phyloP scores from a whole-genome alignment of 2,329 filamentous ascomycete species.

The Calonectria ilicicola region DNA sequence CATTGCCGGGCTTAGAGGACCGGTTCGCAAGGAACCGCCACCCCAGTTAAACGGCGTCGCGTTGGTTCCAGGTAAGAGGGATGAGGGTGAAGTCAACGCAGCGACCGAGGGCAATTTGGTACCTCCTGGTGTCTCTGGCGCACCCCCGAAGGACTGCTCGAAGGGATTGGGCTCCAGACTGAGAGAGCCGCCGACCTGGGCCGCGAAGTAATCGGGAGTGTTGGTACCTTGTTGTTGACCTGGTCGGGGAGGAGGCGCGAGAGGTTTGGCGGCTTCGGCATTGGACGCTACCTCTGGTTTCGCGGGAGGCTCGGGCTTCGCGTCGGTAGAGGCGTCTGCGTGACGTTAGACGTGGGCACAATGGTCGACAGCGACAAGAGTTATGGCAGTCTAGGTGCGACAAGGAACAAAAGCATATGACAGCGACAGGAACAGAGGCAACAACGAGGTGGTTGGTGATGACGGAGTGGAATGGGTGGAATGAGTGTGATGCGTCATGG shows the following conservation, averaged over 20 bases:
- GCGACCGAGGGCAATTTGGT: conserved; percentile 90
- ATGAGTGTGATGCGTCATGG: conserved; percentile 43
- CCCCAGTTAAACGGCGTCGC: conserved; percentile 83
- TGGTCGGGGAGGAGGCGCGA: conserved; percentile 78
- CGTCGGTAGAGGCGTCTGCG: conserved; percentile 57
- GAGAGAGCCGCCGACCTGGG: conserved; percentile 66
- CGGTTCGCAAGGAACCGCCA: conserved; percentile 86
- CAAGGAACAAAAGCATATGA: conserved; percentile 24
- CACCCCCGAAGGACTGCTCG: conserved; percentile 87
- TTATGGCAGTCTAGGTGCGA: conserved; percentile 28
- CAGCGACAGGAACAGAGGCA: conserved; percentile 19
- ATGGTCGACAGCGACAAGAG: conserved; percentile 25
- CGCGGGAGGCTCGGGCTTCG: conserved; percentile 58
- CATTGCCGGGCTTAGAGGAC: conserved; percentile 97
- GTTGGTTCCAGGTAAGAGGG: conserved; percentile 79
- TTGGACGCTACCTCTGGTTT: conserved; percentile 65
- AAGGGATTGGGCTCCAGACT: conserved; percentile 95
- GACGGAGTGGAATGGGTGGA: conserved; percentile 38
- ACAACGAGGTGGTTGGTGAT: conserved; percentile 30
- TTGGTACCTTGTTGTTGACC: conserved; percentile 63
- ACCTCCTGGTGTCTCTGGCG: conserved; percentile 83
- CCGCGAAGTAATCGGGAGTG: conserved; percentile 78
- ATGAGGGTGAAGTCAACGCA: conserved; percentile 89
- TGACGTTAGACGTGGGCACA: conserved; percentile 36
- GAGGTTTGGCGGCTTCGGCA: conserved; percentile 72